A percentile compares a stretch with the other conserved stretches of the same genome.
Conservation (phyloP, 2,329 filamentous ascomycete species). For the Xenoacremonium recifei region DNA sequence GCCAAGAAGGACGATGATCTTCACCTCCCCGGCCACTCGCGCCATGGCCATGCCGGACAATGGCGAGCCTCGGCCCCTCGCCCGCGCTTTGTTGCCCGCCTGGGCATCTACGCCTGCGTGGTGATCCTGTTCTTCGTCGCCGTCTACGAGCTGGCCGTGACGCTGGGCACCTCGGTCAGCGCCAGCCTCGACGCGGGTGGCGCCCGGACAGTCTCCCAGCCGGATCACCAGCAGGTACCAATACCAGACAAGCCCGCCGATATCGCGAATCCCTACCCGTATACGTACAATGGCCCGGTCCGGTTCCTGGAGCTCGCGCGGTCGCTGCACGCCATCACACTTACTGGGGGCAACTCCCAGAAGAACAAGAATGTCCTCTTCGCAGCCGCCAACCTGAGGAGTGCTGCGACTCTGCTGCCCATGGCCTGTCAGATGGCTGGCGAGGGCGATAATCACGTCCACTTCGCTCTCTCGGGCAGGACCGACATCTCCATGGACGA, state of each 20-base stretch:
- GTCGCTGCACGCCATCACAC: constrained; percentile 60
- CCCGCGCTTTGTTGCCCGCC: constrained; percentile 54
- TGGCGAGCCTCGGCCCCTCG: constrained; percentile 45
- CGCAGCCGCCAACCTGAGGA: constrained; percentile 71
- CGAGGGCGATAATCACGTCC: constrained; percentile 69
- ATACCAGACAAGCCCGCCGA: constrained; percentile 3
- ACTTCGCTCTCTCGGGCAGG: constrained; percentile 76
- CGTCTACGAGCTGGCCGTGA: constrained; percentile 34
- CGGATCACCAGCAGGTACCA: neutral
- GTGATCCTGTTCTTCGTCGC: constrained; percentile 53
- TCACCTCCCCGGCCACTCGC: constrained; percentile 22
- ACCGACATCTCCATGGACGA: constrained; percentile 67
- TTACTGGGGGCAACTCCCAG: constrained; percentile 48
- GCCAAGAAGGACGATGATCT: constrained; percentile 62
- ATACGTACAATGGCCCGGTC: constrained; percentile 66
- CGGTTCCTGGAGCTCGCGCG: constrained; percentile 63
- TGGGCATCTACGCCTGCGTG: constrained; percentile 45
- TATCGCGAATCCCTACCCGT: constrained; percentile 25
- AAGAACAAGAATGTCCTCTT: constrained; percentile 75
- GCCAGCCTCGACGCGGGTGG: neutral
- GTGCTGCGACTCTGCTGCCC: constrained; percentile 70
- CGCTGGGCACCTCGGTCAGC: constrained; percentile 9
- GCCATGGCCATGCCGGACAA: constrained; percentile 24
- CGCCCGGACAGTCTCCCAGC: neutral
- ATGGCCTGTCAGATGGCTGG: constrained; percentile 84